Evolutionary conservation across 1,284 basidiomycete species (phyloP), one percentile per base, ranked within the genome.

Genomic region (Earliella scabrosa): DNA sequence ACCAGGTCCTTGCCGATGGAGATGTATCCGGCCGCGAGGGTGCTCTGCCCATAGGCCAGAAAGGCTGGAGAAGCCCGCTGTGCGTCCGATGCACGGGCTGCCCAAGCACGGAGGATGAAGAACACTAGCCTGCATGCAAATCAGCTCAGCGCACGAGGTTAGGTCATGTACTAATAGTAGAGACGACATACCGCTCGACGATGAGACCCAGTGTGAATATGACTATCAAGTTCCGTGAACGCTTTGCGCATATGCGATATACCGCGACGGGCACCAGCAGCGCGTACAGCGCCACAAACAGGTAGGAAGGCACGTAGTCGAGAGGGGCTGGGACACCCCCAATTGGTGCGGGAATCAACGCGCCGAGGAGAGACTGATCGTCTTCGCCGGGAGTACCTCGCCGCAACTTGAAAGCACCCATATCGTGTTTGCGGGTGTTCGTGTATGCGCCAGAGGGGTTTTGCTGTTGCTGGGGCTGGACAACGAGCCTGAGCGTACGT

Each of bases 271-370:
- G 51, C 13, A 52, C 41, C 16, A 52, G 43, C 16, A 39, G 34
- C 13, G 18, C 34, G 21, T 52, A 52, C 31, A 52, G 43, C 24
- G 44, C 44, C n/a, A 32, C 20, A 34, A 52, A 52, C 10, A 46
- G 13, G 14, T 35, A 39, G 13, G 50, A 44, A 10, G 50, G 50
- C 16, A 24, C 34, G 23, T 14, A 39, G 44, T 52, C 50, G 21
- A 45, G 10, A 5, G 31, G 32, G 24, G 21, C 9, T 13, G 50
- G 50, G 8, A 45, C 35, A 8, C 50, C 50, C 7, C 50, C 50
- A n/a, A 52, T 20, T 1, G 50, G 50, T 10, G 44, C n/a, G 14
- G 44, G 44, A 21, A 45, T n/a, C n/a, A n/a, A n/a, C n/a, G n/a
- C n/a, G n/a, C n/a, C n/a, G n/a, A n/a, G n/a, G n/a, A n/a, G n/a